These are phyloP conservation scores for Leptodontidium sp. DNA, from an alignment of 2,329 filamentous ascomycete genomes.

Conservation along the genomic window DNA sequence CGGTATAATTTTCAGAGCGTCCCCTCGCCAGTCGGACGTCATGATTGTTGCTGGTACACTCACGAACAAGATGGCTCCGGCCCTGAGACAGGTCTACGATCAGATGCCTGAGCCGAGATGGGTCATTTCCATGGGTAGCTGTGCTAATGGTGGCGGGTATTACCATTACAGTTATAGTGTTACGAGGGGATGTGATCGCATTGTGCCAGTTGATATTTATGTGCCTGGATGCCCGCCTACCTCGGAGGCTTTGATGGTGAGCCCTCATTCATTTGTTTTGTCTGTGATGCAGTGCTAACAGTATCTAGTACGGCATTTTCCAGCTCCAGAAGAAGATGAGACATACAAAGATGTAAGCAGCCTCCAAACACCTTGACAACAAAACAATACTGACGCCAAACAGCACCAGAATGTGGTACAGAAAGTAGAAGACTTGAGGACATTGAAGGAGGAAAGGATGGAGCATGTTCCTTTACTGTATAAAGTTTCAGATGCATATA, in stretches of 20 bases:
- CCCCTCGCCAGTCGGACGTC: constrained; percentile 86
- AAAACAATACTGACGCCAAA: constrained; percentile 50
- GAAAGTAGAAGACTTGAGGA: constrained; percentile 54
- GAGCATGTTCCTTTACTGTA: constrained; percentile 37
- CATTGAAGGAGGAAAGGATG: constrained; percentile 2
- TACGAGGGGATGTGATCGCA: constrained; percentile 76
- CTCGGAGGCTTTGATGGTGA: constrained; percentile 61
- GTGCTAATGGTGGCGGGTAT: constrained; percentile 85
- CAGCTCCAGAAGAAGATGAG: constrained; percentile 46
- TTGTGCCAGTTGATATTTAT: constrained; percentile 83
- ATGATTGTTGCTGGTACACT: constrained; percentile 95
- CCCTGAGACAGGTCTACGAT: constrained; percentile 89
- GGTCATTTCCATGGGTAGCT: constrained; percentile 85
- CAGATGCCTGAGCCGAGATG: constrained; percentile 94
- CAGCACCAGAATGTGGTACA: constrained; percentile 60
- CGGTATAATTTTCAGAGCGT: constrained; percentile 90
- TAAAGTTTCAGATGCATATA: constrained; percentile 42
- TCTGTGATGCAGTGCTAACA: background rate
- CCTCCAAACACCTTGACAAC: constrained; percentile 41
- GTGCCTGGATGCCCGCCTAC: constrained; percentile 77
- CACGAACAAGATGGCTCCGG: constrained; percentile 96
- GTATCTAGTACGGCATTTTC: constrained; percentile 66
- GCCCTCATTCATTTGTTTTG: constrained; percentile 26
- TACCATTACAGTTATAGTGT: constrained; percentile 88
- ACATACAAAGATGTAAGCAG: constrained; percentile 54